These are phyloP conservation scores for Thuidium tamariscinum DNA, from an alignment of 225 moss, liverwort and hornwort species.

Conservation along the genomic window DNA sequence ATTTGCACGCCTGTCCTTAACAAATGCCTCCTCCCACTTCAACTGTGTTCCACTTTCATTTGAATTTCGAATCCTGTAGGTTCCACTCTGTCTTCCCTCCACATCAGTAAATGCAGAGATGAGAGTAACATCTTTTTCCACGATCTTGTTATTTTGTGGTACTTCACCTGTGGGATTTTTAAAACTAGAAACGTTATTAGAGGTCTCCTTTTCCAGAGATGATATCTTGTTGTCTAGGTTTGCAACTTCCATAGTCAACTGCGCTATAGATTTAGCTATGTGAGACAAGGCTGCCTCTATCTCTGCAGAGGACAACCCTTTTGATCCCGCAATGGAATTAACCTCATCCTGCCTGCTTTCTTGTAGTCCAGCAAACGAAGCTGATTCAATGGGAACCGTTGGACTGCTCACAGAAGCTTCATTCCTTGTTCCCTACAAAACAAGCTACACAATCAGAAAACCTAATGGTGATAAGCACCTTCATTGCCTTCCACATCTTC, in stretches of 20 bases:
- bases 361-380: not conserved
- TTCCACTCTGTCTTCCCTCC: constrained; percentile 6
- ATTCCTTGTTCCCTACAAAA: constrained; percentile 4
- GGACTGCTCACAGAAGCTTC: not conserved
- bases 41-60: not conserved
- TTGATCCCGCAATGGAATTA: not conserved
- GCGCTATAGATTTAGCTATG: constrained; percentile 36
- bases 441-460: not conserved
- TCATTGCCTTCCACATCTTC: not conserved
- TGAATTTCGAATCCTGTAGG: constrained; percentile 3
- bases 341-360: not conserved
- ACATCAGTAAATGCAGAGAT: not conserved
- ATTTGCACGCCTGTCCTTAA: not conserved
- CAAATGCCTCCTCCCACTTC: constrained; percentile 34
- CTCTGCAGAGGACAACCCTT: constrained; percentile 1
- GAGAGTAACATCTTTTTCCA: not conserved
- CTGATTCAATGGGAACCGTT: not conserved
- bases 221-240: constrained; percentile 24
- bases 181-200: not conserved
- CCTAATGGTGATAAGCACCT: not conserved
- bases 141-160: not conserved
- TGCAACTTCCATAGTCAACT: constrained; percentile 24
- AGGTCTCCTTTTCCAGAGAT: constrained; percentile 8
- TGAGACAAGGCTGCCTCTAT: constrained; percentile 23
- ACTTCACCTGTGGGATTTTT: not conserved